phyloP scores from a whole-genome alignment of 2,329 filamentous ascomycete species.

The Metarhizium anisopliae region DNA sequence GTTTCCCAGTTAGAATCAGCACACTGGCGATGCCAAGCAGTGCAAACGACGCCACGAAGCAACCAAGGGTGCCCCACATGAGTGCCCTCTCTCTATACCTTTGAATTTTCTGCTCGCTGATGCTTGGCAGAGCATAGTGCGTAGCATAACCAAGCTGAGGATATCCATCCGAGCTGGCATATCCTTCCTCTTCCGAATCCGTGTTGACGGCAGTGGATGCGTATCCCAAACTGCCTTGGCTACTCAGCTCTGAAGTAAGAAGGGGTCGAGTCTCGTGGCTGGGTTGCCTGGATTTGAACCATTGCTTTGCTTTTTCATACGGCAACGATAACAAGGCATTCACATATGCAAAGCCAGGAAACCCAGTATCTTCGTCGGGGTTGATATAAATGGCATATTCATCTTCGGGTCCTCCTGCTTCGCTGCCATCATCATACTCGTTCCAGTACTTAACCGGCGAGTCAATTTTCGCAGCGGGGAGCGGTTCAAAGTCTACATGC shows the following conservation, averaged over 20 bases:
- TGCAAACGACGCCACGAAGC: constrained; percentile 50
- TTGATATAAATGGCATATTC: constrained; percentile 68
- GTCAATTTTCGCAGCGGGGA: constrained; percentile 19
- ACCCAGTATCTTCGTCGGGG: constrained; percentile 50
- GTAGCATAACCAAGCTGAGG: constrained; percentile 41
- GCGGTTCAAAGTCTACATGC: constrained; percentile 18
- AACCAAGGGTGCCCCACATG: constrained; percentile 41
- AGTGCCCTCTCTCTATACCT: constrained; percentile 47
- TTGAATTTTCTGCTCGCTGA: constrained; percentile 40
- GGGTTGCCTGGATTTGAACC: constrained; percentile 29
- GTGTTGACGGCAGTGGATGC: constrained; percentile 19
- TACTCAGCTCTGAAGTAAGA: constrained; percentile 3
- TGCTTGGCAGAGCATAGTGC: constrained; percentile 44
- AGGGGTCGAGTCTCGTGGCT: constrained; percentile 16
- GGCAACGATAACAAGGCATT: constrained; percentile 41
- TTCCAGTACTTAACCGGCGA: constrained; percentile 60
- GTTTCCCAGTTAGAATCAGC: constrained; percentile 59
- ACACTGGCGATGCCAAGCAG: constrained; percentile 57
- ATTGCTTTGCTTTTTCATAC: constrained; percentile 41
- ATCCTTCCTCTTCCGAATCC: constrained; percentile 37
- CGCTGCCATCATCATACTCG: constrained; percentile 77
- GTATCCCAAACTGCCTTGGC: constrained; percentile 17
- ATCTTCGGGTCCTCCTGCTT: constrained; percentile 48
- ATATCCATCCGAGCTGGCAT: constrained; percentile 44
- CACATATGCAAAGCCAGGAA: constrained; percentile 56